These are phyloP conservation scores for Naegleria lovaniensis DNA, from an alignment of 208 protist genomes.

Conservation along the genomic window DNA sequence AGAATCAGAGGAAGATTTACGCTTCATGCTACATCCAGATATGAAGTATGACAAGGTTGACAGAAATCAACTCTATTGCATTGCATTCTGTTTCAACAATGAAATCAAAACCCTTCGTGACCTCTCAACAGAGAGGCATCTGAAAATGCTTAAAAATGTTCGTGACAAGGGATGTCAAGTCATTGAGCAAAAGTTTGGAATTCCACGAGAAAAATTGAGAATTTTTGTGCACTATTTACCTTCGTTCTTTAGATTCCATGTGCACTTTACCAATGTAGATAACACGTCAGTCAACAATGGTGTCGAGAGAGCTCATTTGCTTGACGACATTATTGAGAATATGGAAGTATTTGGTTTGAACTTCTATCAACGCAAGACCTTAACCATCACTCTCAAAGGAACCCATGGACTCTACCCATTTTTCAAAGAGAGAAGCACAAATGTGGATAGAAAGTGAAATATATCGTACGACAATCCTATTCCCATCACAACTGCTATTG, in stretches of 20 bases:
- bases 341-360: slow-evolving; percentile 12
- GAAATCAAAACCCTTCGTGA: slow-evolving; percentile 29
- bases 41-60: neutral
- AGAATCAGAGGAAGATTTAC: neutral
- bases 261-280: slow-evolving; percentile 30
- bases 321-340: slow-evolving; percentile 42
- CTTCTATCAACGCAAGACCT: slow-evolving; percentile 13
- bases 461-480: no score
- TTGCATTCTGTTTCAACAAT: neutral
- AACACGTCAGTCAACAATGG: neutral
- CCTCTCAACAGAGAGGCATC: slow-evolving; percentile 21
- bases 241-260: slow-evolving; percentile 38
- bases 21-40: neutral
- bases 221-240: slow-evolving; percentile 37
- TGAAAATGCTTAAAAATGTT: slow-evolving; percentile 34
- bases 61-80: neutral
- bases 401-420: neutral
- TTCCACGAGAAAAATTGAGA: slow-evolving; percentile 20
- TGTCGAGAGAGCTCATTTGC: slow-evolving; percentile 29
- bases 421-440: no score
- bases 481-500: no score
- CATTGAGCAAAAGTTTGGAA: slow-evolving; percentile 31
- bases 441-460: no score
- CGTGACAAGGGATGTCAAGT: neutral
- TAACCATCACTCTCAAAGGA: neutral